Base-by-base conservation (phyloP, 345 rosid genomes). In the Gossypium longicalyx region DNA sequence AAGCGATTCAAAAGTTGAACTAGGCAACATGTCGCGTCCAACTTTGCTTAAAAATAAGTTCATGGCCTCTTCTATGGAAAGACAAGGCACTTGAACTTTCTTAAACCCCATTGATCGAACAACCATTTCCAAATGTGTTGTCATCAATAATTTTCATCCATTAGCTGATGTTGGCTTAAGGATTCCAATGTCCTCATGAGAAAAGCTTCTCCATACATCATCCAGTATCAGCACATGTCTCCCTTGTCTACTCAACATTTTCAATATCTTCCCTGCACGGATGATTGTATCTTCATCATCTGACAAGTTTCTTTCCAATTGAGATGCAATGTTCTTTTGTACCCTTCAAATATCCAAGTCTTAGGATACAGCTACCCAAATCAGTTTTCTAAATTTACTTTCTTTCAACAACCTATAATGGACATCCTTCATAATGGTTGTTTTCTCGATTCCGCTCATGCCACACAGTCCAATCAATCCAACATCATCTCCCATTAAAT, bases 401-500 rank as follows among this genome's bases (percentile, higher is more conserved):
- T 34, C 38, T 34, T 34, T 34, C 34, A 29, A 29, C 34, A 34
- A 34, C 38, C 38, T 34, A 0, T 34, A 4, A 0, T 34, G 1
- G 6, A 34, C 38, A 0, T 34, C 6, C 0, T 4, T 34, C 6
- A 34, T 34, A 4, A 34, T 34, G 6, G 6, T 34, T 4, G 6
- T 34, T 34, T 34, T 34, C 1, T 1, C 81, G 0, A 75, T 41
- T 1, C 81, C 77, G 0, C 74, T 72, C 48, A 54, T 49, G 1
- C 84, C 84, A 12, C 58, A 75, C 38, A 78, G 72, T 27, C 43
- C 65, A 2, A 81, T 61, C 15, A 19, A 54, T 53, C 6, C 12
- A 9, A 59, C 49, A 0, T 4, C 53, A 16, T 52, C 74, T 9
- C 51, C 59, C 77, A 27, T 34, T 0, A 34, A 4, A 34, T 34